Conservation (phyloP, 202 grass and related monocot genomes). For the Musa balbisiana region DNA sequence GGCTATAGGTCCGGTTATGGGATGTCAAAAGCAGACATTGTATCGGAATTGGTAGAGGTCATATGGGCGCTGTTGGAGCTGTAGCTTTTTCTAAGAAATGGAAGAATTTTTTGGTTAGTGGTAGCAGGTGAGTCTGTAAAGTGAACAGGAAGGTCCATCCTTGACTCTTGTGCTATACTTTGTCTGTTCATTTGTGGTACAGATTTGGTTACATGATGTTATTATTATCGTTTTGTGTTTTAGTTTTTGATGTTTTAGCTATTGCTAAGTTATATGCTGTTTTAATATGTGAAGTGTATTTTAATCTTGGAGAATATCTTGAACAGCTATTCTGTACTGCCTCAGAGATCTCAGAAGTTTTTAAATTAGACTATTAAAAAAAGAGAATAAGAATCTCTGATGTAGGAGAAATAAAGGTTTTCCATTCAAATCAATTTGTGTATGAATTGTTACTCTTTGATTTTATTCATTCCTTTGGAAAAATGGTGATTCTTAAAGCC, state of each 20-base stretch:
- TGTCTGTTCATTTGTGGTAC: background rate
- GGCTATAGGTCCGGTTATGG: conserved; percentile 68
- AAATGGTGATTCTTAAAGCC: too few species aligned
- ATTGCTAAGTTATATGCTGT: background rate
- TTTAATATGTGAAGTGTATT: background rate
- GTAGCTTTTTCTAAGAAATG: conserved; percentile 85
- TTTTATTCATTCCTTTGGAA: background rate
- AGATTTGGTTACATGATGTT: background rate
- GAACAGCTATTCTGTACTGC: too few species aligned
- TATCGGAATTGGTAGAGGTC: conserved; percentile 78
- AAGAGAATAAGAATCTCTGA: too few species aligned
- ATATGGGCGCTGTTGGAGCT: conserved; percentile 80
- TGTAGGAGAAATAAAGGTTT: background rate
- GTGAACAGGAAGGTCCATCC: conserved; percentile 2
- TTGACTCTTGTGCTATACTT: conserved; percentile 8
- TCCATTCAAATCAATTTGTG: background rate
- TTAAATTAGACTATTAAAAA: too few species aligned
- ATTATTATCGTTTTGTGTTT: background rate
- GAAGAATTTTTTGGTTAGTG: conserved; percentile 81
- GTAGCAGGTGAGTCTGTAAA: conserved; percentile 62
- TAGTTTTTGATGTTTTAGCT: background rate
- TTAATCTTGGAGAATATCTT: too few species aligned
- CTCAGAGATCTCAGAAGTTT: too few species aligned
- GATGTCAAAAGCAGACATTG: conserved; percentile 69
- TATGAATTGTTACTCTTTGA: background rate